Evolutionary conservation across 1,139 yeast genomes (phyloP), one percentile per base, ranked within the genome.

Genomic region (Yamadazyma conglobata): DNA sequence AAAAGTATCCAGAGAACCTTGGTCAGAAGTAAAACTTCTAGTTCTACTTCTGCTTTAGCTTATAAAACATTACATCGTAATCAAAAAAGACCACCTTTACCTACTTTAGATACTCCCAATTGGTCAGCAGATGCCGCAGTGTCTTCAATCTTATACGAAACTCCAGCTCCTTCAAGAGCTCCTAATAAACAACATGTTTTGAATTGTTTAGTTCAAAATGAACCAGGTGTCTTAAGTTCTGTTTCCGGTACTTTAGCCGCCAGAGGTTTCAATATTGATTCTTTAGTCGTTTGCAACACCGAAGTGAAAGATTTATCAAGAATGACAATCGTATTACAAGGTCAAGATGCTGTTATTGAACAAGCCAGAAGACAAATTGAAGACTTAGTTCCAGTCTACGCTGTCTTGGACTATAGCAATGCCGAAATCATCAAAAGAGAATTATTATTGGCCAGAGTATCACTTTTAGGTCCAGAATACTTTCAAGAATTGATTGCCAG

Each of bases 301-400:
- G 97, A 91, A 58, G 97, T 91, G 40, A 81, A 83, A 61, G 96
- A 91, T 56, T 73, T 91, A 47, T 85, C 96, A 20, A 77, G 98
- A 57, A 91, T 91, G 98, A 91, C 98, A 9, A 86, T 91, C 51
- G 96, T 87, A 19, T 71, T 91, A 50, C 82, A 81, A 38, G 98
- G 97, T 38, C 95, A 88, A 57, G 96, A 89, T 52, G 96, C 94
- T 16, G 91, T 91, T 37, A 83, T 91, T 47, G 98, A 91, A 60
- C 98, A 91, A 67, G 97, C 97, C n/a, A 78, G 98, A 58, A 80
- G 97, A 58, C 98, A 91, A 61, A 84, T 91, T 44, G 98, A 91
- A 64, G 97, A 91, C 52, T 73, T 91, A 55, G 98, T 91, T 16
- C 98, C 98, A 5, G 97, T 91, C 22, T 91, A 94, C 68, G 98